Conservation (phyloP, 805 yeast genomes). For the Candida sithepensis region DNA sequence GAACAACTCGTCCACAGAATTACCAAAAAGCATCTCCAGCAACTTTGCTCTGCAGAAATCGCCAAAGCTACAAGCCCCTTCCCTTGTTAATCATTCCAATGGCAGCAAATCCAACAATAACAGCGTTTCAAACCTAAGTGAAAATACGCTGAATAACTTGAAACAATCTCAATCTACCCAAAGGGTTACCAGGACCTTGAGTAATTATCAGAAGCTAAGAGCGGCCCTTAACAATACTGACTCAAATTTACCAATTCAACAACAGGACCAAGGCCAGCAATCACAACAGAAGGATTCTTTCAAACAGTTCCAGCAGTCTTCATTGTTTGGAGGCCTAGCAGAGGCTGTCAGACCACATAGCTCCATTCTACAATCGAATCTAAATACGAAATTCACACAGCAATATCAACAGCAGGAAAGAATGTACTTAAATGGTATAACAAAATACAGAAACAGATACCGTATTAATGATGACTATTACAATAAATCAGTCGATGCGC, state of each 20-base stretch:
- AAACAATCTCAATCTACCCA: slow-evolving; percentile 7
- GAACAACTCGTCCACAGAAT: not conserved
- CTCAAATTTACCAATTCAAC: not conserved
- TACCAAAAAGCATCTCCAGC: not conserved
- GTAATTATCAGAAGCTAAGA: slow-evolving; percentile 17
- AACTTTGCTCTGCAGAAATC: not conserved
- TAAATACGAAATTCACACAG: slow-evolving; percentile 31
- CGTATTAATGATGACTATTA: slow-evolving; percentile 48
- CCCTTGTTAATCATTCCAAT: not conserved
- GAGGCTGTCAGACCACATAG: slow-evolving; percentile 27
- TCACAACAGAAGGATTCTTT: slow-evolving; percentile 2
- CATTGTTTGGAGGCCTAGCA: not conserved
- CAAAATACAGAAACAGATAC: slow-evolving; percentile 29
- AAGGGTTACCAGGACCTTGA: slow-evolving; percentile 14
- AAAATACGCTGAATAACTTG: not conserved
- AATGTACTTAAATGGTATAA: slow-evolving; percentile 45
- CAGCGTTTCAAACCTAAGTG: not conserved
- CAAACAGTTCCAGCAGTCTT: slow-evolving; percentile 2
- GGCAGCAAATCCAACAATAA: not conserved
- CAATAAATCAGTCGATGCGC: slow-evolving; percentile 44
- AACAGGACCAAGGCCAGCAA: not conserved
- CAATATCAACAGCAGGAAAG: slow-evolving; percentile 52
- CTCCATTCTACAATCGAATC: slow-evolving; percentile 28
- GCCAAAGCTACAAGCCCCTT: not conserved
- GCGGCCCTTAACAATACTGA: slow-evolving; percentile 9